A percentile compares a stretch with the other conserved stretches of the same genome.
These are phyloP conservation scores for Leccinum fibrillosum DNA, from an alignment of 768 basidiomycete species.

Conservation along the genomic window DNA sequence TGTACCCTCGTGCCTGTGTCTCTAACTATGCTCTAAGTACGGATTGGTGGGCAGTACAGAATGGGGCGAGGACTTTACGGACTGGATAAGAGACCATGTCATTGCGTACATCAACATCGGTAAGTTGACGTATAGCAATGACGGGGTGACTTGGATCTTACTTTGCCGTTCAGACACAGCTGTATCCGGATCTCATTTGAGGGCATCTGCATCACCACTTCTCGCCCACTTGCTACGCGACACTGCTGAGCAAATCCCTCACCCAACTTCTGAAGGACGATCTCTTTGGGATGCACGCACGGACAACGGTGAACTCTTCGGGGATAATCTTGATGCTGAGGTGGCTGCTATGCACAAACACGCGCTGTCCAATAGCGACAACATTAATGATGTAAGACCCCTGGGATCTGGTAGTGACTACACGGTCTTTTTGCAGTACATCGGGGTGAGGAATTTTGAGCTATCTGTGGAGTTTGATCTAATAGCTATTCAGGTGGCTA, in stretches of 20 bases:
- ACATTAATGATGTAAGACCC: constrained; percentile 43
- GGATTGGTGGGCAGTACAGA: constrained; percentile 87
- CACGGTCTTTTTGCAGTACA: constrained; percentile 85
- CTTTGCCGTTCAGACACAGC: constrained; percentile 45
- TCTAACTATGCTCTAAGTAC: constrained; percentile 34
- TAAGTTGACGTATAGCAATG: constrained; percentile 25
- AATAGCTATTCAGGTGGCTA: constrained; percentile 29
- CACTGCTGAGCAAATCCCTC: constrained; percentile 67
- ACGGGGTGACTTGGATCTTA: constrained; percentile 32
- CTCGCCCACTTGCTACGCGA: constrained; percentile 71
- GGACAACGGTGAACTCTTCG: constrained; percentile 47
- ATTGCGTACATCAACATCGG: constrained; percentile 89
- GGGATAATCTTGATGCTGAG: constrained; percentile 30
- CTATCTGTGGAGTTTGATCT: neutral
- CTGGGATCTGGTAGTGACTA: constrained; percentile 90
- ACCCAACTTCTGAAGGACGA: constrained; percentile 61
- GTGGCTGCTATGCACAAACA: constrained; percentile 27
- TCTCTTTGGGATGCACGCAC: constrained; percentile 77
- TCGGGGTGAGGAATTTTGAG: constrained; percentile 46
- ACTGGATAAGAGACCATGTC: constrained; percentile 76
- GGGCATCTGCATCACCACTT: constrained; percentile 69
- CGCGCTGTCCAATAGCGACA: constrained; percentile 24
- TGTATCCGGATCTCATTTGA: constrained; percentile 50
- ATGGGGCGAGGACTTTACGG: constrained; percentile 89
- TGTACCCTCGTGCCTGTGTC: neutral